These are phyloP conservation scores for Xylaria sp. DNA, from an alignment of 2,329 filamentous ascomycete genomes.

Conservation along the genomic window DNA sequence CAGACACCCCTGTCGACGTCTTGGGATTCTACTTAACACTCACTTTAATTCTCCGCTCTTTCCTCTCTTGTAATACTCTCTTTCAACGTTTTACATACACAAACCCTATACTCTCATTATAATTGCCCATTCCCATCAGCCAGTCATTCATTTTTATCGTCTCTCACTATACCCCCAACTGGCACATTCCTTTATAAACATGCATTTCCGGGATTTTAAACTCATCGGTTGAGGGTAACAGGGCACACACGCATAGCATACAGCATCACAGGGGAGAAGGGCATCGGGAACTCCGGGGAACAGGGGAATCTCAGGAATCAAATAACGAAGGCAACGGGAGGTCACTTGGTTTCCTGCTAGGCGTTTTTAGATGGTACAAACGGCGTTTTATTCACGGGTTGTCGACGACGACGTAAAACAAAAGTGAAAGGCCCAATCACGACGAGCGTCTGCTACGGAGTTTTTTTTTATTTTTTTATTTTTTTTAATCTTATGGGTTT, in stretches of 20 bases:
- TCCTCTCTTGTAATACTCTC: neutral
- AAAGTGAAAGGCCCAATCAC: neutral
- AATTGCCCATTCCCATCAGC: constrained; percentile 1
- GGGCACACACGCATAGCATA: constrained; percentile 15
- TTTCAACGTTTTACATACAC: neutral
- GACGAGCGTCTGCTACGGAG: neutral
- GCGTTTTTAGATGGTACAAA: constrained; percentile 25
- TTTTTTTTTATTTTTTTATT: constrained; percentile 3
- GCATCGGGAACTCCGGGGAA: neutral
- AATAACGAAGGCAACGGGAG: neutral
- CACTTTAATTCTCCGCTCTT: constrained; percentile 6
- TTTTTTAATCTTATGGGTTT: too few species aligned
- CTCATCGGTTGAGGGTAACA: neutral
- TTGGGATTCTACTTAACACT: neutral
- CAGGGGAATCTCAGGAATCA: neutral
- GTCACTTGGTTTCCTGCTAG: neutral
- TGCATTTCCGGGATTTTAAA: constrained; percentile 14
- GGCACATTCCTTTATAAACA: constrained; percentile 15
- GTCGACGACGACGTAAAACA: neutral
- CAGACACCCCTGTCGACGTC: neutral
- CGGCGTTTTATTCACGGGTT: constrained; percentile 11
- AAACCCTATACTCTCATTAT: constrained; percentile 10
- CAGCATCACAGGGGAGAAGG: constrained; percentile 20
- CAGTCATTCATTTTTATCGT: constrained; percentile 8
- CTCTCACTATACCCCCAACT: constrained; percentile 6